Evolutionary conservation across 352 stramenopile genomes (phyloP).

Genomic region (Globisporangium spiculum): DNA sequence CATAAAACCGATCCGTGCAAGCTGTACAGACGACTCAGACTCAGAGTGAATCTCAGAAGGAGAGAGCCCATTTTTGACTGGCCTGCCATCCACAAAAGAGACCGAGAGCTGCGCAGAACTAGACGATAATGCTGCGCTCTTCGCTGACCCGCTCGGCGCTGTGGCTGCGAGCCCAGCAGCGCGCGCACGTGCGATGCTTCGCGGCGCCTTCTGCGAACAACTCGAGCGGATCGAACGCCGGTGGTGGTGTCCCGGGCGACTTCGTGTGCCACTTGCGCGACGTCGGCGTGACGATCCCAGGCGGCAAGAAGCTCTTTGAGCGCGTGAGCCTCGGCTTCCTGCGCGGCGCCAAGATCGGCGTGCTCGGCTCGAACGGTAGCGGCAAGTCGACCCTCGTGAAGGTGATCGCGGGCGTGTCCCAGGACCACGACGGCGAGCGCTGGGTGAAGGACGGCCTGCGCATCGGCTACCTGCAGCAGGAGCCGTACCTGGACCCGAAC

Average conservation of each 20-base stretch:
- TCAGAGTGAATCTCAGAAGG: too few relatives aligned
- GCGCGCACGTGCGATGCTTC: slow-evolving; percentile 23
- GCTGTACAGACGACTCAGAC: too few relatives aligned
- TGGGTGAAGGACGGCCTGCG: slow-evolving; percentile 86
- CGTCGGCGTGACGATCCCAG: slow-evolving; percentile 73
- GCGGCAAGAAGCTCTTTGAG: slow-evolving; percentile 85
- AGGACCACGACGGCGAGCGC: slow-evolving; percentile 84
- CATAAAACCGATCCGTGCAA: too few relatives aligned
- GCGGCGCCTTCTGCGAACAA: slow-evolving; percentile 25
- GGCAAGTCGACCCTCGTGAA: slow-evolving; percentile 97
- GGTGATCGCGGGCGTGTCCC: slow-evolving; percentile 91
- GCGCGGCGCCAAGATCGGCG: slow-evolving; percentile 93
- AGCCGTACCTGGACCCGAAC: slow-evolving; percentile 77
- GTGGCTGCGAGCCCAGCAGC: slow-evolving; percentile 5
- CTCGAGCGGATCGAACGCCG: slow-evolving; percentile 49
- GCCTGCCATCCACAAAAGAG: too few relatives aligned
- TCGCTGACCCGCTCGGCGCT: slow-evolving; percentile 2
- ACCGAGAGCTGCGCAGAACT: too few relatives aligned
- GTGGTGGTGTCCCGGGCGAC: slow-evolving; percentile 73
- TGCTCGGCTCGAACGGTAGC: slow-evolving; percentile 94
- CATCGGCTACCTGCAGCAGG: slow-evolving; percentile 86
- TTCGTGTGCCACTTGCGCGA: slow-evolving; percentile 80
- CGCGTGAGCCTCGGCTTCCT: slow-evolving; percentile 75
- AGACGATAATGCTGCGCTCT: slow-evolving; percentile 5
- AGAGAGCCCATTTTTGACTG: too few relatives aligned